Percentiles rank a stretch among this genome's conserved stretches.
These are phyloP conservation scores for Colletotrichum sp. DNA, from an alignment of 2,329 filamentous ascomycete genomes.

Conservation along the genomic window DNA sequence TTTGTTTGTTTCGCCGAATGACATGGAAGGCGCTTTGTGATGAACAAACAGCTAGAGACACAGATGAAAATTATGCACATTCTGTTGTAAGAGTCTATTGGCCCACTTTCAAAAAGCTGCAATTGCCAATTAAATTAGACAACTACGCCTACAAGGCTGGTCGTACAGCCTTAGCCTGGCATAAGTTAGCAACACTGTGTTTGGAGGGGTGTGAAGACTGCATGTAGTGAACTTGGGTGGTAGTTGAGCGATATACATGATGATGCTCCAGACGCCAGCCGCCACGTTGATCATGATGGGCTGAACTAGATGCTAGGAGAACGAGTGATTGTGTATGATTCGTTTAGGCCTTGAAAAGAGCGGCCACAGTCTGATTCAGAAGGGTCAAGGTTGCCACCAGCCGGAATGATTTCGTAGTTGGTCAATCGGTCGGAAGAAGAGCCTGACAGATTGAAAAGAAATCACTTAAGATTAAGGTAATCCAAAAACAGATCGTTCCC, in stretches of 20 bases:
- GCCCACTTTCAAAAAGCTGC: background rate
- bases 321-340: background rate
- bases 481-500: no score
- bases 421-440: no score
- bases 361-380: rapidly evolving
- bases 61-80: background rate
- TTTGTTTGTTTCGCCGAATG: background rate
- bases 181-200: background rate
- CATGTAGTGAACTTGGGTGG: background rate
- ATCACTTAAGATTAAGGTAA: no score
- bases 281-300: background rate
- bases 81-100: background rate
- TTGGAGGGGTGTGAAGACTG: background rate
- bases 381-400: background rate
- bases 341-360: background rate
- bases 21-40: background rate
- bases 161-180: background rate
- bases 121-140: background rate
- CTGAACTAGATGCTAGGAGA: background rate
- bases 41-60: background rate
- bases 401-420: background rate
- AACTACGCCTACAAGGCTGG: background rate
- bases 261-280: background rate
- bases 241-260: background rate
- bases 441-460: no score